Percentiles rank a stretch among this genome's conserved stretches.
Evolutionary conservation across 768 basidiomycete species (phyloP).

Genomic region (Leccinum longicurvipes): DNA sequence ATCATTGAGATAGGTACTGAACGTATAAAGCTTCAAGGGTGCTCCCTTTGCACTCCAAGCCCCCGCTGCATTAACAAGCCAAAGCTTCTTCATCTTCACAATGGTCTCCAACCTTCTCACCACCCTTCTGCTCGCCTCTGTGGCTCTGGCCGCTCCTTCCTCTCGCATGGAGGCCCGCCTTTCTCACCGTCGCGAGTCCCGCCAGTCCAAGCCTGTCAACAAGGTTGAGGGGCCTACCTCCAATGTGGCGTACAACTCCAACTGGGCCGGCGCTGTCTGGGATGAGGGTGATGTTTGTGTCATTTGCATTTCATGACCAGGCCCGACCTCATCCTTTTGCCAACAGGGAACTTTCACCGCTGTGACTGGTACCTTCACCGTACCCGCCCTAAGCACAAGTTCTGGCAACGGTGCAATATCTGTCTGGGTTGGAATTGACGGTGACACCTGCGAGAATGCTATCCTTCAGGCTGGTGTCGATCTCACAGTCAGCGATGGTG

Average conservation of each 20-base stretch:
- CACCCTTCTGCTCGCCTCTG: slow-evolving; percentile 18
- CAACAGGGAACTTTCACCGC: too few relatives aligned
- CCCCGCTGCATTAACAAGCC: neutral
- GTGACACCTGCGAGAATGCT: too few relatives aligned
- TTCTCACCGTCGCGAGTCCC: slow-evolving; percentile 11
- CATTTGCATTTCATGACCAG: too few relatives aligned
- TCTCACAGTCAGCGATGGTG: too few relatives aligned
- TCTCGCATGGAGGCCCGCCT: slow-evolving; percentile 11
- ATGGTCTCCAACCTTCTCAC: slow-evolving; percentile 20
- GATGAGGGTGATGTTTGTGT: too few relatives aligned
- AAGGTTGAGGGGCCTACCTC: neutral
- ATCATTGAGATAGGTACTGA: neutral
- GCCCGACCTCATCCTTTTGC: too few relatives aligned
- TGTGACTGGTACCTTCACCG: slow-evolving; percentile 10
- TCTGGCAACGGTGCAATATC: too few relatives aligned
- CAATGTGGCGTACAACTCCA: too few relatives aligned
- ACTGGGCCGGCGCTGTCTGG: too few relatives aligned
- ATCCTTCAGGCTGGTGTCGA: too few relatives aligned
- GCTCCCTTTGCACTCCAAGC: neutral
- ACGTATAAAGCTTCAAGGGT: slow-evolving; percentile 12
- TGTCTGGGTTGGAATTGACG: too few relatives aligned
- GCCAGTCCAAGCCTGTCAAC: slow-evolving; percentile 9
- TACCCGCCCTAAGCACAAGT: slow-evolving; percentile 1
- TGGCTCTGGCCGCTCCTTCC: slow-evolving; percentile 12
- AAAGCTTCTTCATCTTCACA: neutral